These are phyloP conservation scores for Eucalyptus marginata DNA, from an alignment of 345 rosid genomes.

Conservation along the genomic window DNA sequence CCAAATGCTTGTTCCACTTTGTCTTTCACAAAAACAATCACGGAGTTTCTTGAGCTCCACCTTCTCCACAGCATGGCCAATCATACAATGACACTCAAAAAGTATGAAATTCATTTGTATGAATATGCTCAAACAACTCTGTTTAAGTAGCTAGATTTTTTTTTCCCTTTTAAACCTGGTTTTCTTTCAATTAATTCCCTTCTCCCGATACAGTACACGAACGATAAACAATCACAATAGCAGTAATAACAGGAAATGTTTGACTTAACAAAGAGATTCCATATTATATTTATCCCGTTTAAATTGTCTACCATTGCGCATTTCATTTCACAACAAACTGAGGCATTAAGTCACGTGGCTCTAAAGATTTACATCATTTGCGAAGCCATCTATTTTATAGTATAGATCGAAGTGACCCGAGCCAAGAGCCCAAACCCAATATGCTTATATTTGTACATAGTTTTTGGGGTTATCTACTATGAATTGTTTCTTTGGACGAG, in stretches of 20 bases:
- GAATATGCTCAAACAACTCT: background rate
- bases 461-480: background rate
- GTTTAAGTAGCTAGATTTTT: background rate
- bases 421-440: background rate
- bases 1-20: background rate
- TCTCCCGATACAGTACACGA: rapidly evolving
- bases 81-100: background rate
- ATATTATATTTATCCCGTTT: rapidly evolving
- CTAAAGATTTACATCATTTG: background rate
- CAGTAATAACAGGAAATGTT: background rate
- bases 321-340: background rate
- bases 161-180: rapidly evolving
- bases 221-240: background rate
- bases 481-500: background rate
- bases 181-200: background rate
- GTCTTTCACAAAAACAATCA: background rate
- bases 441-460: background rate
- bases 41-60: background rate
- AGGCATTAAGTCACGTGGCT: background rate
- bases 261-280: background rate
- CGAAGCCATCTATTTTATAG: background rate
- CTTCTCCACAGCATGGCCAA: background rate
- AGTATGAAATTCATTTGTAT: background rate
- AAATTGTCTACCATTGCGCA: rapidly evolving
- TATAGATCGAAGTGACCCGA: rapidly evolving